Base-by-base conservation (phyloP, 208 protist genomes). In the Zelonia costaricensis region DNA sequence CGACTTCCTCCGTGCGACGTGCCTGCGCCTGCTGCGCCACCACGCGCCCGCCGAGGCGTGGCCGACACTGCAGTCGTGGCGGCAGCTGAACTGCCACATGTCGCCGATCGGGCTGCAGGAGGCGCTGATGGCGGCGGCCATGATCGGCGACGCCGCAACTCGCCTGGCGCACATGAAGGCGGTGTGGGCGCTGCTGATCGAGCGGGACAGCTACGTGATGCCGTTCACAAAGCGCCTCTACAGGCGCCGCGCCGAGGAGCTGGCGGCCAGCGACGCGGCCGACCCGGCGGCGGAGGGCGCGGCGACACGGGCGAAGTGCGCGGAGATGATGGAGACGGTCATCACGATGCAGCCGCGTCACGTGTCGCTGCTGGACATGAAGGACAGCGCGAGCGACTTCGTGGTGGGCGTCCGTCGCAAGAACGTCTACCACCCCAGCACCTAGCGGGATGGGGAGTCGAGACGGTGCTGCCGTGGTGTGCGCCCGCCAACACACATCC, bases 21-120 rank as follows among this genome's bases (percentile, higher is more conserved):
- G 83, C 70, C 54, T 93, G 28, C 82, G 90, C 12, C 67, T 96
- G 35, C 67, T 93, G 55, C 86, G 84, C 15, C 84, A 92, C 55
- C 82, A 96, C 73, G 76, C 76, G 0, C 90, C 90, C 22, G 53
- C 76, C 38, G 39, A 76, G 33, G 78, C 80, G 4, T 62, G 63
- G 49, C 35, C 54, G 10, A 76, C 73, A 5, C 27, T 95, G 22
- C 31, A 64, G 28, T 10, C 12, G 40, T 95, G 90, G 86, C 55
- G 13, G 4, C 18, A 31, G 35, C 46, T 35, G 30, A 56, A 54
- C 23, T 62, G 69, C n/a, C 63, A 60, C 47, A 66, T 69, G 59
- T 96, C 90, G 1, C 90, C 90, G 7, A 93, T 93, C 46, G 82
- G 81, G 8, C 59, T 96, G 45, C 90, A 96, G 55, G 86, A 96